Conservation (phyloP, 1,139 yeast genomes). For the Neolecta irregularis region DNA sequence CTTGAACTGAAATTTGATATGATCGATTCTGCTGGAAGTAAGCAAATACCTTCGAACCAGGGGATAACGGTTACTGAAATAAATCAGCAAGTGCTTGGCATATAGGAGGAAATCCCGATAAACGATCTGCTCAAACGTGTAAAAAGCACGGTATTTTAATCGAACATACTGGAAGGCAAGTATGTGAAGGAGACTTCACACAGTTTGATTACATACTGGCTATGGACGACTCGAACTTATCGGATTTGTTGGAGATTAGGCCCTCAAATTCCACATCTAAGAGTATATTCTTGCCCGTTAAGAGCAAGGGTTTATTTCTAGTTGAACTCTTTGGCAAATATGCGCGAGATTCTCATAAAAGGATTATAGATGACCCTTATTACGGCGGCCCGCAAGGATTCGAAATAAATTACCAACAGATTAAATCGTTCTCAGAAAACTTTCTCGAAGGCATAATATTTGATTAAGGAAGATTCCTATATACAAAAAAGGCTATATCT, state of each 20-base stretch:
- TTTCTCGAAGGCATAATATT: too few species aligned
- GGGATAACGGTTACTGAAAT: background rate
- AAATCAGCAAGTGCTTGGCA: background rate
- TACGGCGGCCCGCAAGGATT: conserved; percentile 17
- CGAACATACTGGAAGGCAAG: conserved; percentile 5
- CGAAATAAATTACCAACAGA: conserved; percentile 20
- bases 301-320: background rate
- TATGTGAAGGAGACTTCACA: conserved; percentile 5
- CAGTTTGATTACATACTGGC: conserved; percentile 11
- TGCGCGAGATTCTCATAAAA: background rate
- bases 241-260: conserved; percentile 4
- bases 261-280: conserved; percentile 4
- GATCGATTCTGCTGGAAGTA: conserved; percentile 42
- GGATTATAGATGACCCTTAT: conserved; percentile 11
- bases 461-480: too few species aligned
- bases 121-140: background rate
- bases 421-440: too few species aligned
- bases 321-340: conserved; percentile 10
- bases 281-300: background rate
- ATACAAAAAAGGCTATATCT: too few species aligned
- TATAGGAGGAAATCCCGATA: conserved; percentile 3
- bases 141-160: background rate
- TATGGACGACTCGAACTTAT: conserved; percentile 10
- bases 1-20: conserved; percentile 29
- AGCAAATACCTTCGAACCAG: background rate